Conservation (phyloP, 2,329 filamentous ascomycete genomes). For the Nemania sp. region DNA sequence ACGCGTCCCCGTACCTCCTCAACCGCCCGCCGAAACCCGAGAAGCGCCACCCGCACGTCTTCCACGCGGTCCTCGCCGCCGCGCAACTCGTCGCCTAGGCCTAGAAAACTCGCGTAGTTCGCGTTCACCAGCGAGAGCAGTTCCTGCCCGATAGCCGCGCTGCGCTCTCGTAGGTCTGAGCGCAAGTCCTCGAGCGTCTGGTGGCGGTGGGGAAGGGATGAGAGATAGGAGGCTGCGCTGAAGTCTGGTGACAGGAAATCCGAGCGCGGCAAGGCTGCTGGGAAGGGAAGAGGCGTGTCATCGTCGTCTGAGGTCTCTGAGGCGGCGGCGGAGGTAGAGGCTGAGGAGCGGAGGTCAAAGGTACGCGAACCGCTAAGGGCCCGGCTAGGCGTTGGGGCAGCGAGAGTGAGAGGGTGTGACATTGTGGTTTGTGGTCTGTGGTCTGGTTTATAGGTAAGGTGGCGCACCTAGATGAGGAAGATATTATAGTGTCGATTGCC, state of each 20-base stretch:
- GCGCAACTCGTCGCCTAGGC: slow-evolving; percentile 81
- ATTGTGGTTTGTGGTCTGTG: slow-evolving; percentile 6
- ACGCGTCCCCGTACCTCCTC: slow-evolving; percentile 78
- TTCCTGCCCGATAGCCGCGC: slow-evolving; percentile 83
- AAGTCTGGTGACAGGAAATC: slow-evolving; percentile 86
- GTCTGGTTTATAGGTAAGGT: neutral
- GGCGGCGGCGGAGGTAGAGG: slow-evolving; percentile 55
- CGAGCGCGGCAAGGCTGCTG: slow-evolving; percentile 81
- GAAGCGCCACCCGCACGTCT: slow-evolving; percentile 85
- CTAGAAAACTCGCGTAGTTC: slow-evolving; percentile 93
- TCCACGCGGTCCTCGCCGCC: slow-evolving; percentile 94
- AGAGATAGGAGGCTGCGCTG: slow-evolving; percentile 84
- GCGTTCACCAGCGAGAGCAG: slow-evolving; percentile 94
- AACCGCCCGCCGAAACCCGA: slow-evolving; percentile 87
- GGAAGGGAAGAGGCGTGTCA: slow-evolving; percentile 86
- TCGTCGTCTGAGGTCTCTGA: slow-evolving; percentile 57
- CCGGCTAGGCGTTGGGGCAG: slow-evolving; percentile 48
- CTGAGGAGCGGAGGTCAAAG: slow-evolving; percentile 58
- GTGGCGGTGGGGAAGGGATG: slow-evolving; percentile 83
- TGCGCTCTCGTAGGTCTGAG: slow-evolving; percentile 83
- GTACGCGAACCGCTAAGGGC: slow-evolving; percentile 50
- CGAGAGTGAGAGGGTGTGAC: slow-evolving; percentile 29
- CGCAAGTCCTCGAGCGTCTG: slow-evolving; percentile 96
- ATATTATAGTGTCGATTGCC: no score
- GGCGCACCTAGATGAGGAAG: no score